These are phyloP conservation scores for Wickerhamiella domercqiae DNA, from an alignment of 805 yeast species.

Conservation along the genomic window DNA sequence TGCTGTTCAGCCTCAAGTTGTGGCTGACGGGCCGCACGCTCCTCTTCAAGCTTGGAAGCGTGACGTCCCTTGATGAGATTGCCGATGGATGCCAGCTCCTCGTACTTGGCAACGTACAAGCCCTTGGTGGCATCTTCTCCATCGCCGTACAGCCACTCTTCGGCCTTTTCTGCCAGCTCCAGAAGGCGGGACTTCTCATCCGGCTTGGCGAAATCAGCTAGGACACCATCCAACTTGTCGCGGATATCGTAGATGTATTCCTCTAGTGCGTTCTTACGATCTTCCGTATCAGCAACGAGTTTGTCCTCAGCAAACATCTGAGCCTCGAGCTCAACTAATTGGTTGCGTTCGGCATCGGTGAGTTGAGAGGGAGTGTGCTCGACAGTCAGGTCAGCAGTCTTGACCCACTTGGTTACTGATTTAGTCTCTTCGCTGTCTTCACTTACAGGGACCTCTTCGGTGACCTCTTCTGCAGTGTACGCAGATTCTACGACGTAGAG, in stretches of 20 bases:
- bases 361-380: constrained; percentile 38
- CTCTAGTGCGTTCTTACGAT: constrained; percentile 94
- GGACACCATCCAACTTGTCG: constrained; percentile 88
- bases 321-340: constrained; percentile 66
- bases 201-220: constrained; percentile 74
- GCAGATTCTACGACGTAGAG: constrained; percentile 88
- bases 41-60: constrained; percentile 86
- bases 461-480: constrained; percentile 81
- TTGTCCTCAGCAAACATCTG: constrained; percentile 80
- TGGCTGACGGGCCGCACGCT: constrained; percentile 72
- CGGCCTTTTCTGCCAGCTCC: constrained; percentile 65
- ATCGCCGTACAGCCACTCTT: constrained; percentile 97
- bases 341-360: constrained; percentile 47
- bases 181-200: constrained; percentile 73
- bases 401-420: constrained; percentile 77
- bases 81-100: constrained; percentile 89
- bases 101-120: constrained; percentile 92
- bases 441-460: constrained; percentile 78
- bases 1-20: constrained; percentile 79
- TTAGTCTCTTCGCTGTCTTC: constrained; percentile 41
- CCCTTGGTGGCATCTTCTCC: constrained; percentile 96
- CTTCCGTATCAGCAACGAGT: constrained; percentile 96
- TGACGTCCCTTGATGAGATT: constrained; percentile 93
- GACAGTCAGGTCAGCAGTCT: constrained; percentile 65
- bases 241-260: constrained; percentile 96